These are phyloP conservation scores for Tephrocybe sp. DNA, from an alignment of 768 basidiomycete genomes.

Conservation along the genomic window DNA sequence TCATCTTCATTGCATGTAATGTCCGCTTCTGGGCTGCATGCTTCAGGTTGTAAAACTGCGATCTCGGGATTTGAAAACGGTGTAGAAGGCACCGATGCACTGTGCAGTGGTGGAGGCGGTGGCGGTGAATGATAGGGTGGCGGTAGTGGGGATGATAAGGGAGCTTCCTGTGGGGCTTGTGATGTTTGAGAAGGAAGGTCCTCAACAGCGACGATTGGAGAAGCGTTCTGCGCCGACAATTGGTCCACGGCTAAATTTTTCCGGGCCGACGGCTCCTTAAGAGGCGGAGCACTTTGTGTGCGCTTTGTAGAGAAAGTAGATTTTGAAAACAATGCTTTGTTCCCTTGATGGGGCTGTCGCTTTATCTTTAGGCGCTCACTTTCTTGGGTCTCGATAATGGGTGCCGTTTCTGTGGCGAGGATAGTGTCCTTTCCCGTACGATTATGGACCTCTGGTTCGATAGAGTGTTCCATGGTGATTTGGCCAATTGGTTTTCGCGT, in stretches of 20 bases:
- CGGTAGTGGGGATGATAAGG: background rate
- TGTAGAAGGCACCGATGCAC: constrained; percentile 13
- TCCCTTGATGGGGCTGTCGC: constrained; percentile 29
- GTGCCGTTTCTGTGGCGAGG: constrained; percentile 28
- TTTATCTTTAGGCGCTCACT: constrained; percentile 36
- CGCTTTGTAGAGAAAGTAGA: constrained; percentile 25
- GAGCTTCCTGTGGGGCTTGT: background rate
- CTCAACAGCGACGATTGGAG: background rate
- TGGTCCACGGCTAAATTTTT: constrained; percentile 1
- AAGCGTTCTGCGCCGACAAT: background rate
- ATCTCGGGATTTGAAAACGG: constrained; percentile 31
- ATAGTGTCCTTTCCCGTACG: constrained; percentile 22
- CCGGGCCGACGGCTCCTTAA: constrained; percentile 16
- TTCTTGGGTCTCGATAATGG: constrained; percentile 24
- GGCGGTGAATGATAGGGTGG: background rate
- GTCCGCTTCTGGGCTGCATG: constrained; percentile 14
- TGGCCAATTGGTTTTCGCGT: constrained; percentile 32
- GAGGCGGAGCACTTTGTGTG: constrained; percentile 17
- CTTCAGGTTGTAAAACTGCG: constrained; percentile 14
- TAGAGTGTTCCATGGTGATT: constrained; percentile 14
- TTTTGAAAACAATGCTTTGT: constrained; percentile 24
- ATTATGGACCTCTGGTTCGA: constrained; percentile 25
- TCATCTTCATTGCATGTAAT: background rate
- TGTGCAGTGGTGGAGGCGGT: background rate
- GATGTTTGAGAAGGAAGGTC: background rate